Conservation (phyloP, 176 grass and related monocot species). For the Ensete glaucum region DNA sequence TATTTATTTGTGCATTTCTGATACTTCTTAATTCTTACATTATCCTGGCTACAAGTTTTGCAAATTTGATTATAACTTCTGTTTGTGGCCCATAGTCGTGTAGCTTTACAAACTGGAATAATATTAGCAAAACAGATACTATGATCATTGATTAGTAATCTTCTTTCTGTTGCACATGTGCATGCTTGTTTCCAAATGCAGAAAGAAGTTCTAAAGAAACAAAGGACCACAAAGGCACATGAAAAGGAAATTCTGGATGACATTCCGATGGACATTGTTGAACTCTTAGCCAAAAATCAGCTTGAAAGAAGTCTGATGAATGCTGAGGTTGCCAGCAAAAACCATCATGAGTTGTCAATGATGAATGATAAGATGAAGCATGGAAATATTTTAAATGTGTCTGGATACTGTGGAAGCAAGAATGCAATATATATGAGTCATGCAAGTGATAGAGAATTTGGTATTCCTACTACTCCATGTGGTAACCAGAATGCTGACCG, state of each 20-base stretch:
- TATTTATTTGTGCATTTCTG: not conserved
- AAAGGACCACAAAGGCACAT: slow-evolving; percentile 20
- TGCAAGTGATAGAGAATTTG: slow-evolving; percentile 22
- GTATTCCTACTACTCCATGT: slow-evolving; percentile 17
- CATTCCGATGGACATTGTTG: slow-evolving; percentile 88
- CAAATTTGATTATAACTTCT: not conserved
- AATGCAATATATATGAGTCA: slow-evolving; percentile 15
- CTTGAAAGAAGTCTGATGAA: slow-evolving; percentile 37
- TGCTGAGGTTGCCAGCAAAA: slow-evolving; percentile 22
- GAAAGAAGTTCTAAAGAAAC: slow-evolving; percentile 21
- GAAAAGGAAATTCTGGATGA: slow-evolving; percentile 37
- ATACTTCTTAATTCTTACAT: not conserved
- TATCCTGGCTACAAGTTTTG: not conserved
- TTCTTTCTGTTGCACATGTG: not conserved
- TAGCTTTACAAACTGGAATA: not conserved
- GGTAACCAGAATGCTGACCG: slow-evolving; percentile 4
- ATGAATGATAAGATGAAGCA: slow-evolving; percentile 23
- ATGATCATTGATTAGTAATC: too few species aligned
- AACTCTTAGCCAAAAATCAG: slow-evolving; percentile 64
- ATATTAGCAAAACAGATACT: not conserved
- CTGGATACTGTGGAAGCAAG: slow-evolving; percentile 24
- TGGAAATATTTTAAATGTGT: slow-evolving; percentile 20
- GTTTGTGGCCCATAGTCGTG: not conserved
- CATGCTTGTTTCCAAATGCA: not conserved
- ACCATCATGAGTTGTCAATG: not conserved